These are phyloP conservation scores for Inonotus hispidus DNA, from an alignment of 1,284 basidiomycete genomes.

Conservation along the genomic window DNA sequence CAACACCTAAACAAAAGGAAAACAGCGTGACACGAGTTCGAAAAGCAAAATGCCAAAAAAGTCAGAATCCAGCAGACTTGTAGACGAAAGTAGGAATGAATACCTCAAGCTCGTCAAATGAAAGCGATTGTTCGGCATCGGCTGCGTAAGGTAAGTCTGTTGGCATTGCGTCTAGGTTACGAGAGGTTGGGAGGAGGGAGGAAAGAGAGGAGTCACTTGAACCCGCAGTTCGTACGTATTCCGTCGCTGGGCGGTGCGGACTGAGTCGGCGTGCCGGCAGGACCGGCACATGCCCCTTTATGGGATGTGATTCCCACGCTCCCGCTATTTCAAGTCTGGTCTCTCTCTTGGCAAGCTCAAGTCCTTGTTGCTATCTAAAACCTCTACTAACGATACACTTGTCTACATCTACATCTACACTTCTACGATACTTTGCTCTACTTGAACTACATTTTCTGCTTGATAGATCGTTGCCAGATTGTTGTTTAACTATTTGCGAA, in stretches of 20 bases:
- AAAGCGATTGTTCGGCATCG: slow-evolving; percentile 85
- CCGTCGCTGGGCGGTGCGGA: not conserved
- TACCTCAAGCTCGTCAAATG: slow-evolving; percentile 88
- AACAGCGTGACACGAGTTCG: not conserved
- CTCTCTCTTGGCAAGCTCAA: not conserved
- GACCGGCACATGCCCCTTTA: not conserved
- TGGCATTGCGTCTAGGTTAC: slow-evolving; percentile 1
- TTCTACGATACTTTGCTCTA: not conserved
- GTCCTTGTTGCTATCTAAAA: not conserved
- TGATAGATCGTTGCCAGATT: not conserved
- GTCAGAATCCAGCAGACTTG: not conserved
- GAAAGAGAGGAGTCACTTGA: not conserved
- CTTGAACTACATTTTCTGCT: not conserved
- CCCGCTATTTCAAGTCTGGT: not conserved
- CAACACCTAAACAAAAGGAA: slow-evolving; percentile 60
- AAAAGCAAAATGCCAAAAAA: slow-evolving; percentile 1
- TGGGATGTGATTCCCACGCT: not conserved
- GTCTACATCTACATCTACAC: not conserved
- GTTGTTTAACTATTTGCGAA: slow-evolving; percentile 26
- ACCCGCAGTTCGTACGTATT: not conserved
- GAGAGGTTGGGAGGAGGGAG: not conserved
- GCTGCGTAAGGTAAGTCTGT: slow-evolving; percentile 95
- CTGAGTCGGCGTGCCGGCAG: not conserved
- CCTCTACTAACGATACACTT: slow-evolving; percentile 7
- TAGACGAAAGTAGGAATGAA: slow-evolving; percentile 9